Conservation (phyloP, 2,329 filamentous ascomycete species). For the Calonectria montana region DNA sequence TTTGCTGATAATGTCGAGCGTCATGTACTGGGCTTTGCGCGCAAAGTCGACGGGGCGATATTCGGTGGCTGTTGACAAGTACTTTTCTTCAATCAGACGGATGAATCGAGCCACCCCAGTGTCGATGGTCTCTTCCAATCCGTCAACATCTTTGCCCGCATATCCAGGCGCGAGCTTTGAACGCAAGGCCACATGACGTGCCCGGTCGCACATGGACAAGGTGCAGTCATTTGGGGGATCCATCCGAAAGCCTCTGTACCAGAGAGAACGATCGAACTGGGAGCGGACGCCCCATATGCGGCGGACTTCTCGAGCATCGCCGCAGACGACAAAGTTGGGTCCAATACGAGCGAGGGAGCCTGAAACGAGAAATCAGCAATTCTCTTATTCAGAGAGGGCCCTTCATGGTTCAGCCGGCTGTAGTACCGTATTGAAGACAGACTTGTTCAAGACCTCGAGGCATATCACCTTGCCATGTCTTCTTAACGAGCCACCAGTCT, state of each 20-base stretch:
- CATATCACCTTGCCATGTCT: neutral
- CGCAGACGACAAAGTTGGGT: conserved; percentile 11
- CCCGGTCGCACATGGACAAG: conserved; percentile 4
- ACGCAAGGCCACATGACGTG: neutral
- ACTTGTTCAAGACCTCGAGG: conserved; percentile 5
- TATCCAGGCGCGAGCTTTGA: conserved; percentile 15
- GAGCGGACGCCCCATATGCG: conserved; percentile 19
- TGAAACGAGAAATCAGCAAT: neutral
- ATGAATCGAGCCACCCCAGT: neutral
- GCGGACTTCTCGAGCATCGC: conserved; percentile 8
- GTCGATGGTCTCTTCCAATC: conserved; percentile 7
- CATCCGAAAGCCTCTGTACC: conserved; percentile 17
- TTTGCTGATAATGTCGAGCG: conserved; percentile 14
- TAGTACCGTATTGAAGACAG: conserved; percentile 16
- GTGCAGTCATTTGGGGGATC: conserved; percentile 15
- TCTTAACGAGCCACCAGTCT: conserved; percentile 15
- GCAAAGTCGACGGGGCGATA: conserved; percentile 11
- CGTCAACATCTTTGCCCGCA: conserved; percentile 3
- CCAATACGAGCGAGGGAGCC: conserved; percentile 15
- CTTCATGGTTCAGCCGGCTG: no score
- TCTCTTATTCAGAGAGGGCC: no score
- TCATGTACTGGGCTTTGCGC: conserved; percentile 9
- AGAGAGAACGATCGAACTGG: conserved; percentile 5
- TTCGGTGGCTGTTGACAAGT: conserved; percentile 1
- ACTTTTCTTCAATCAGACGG: conserved; percentile 9